phyloP scores from a whole-genome alignment of 192 early-diverging fungal species.

The Chytriomyces sp. region DNA sequence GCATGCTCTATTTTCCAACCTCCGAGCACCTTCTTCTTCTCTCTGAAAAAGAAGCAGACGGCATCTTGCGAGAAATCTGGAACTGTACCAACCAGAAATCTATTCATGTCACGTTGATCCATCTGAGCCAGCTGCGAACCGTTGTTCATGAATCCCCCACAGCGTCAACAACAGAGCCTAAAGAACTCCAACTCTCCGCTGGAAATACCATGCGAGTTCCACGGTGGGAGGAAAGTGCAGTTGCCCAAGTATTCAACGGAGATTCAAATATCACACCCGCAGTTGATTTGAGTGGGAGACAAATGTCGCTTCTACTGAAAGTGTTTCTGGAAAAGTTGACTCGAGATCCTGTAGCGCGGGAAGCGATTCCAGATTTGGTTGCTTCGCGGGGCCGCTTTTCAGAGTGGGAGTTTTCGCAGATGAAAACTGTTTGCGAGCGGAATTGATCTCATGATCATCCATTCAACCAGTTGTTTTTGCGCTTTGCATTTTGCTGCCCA shows the following conservation, averaged over 20 bases:
- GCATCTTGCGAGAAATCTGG: background rate
- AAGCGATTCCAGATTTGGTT: background rate
- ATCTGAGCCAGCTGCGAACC: background rate
- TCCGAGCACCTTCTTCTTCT: constrained; percentile 4
- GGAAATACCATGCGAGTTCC: background rate
- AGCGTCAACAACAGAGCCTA: background rate
- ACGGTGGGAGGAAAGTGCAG: background rate
- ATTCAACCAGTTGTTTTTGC: background rate
- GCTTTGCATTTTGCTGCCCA: background rate
- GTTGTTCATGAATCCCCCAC: background rate
- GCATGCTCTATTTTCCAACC: background rate
- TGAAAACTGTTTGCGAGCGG: constrained; percentile 23
- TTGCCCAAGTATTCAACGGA: constrained; percentile 10
- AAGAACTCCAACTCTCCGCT: background rate
- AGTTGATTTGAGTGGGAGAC: background rate
- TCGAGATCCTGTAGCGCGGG: background rate
- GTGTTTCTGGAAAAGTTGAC: background rate
- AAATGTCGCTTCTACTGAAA: background rate
- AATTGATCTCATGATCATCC: too few relatives aligned
- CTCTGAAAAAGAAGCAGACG: constrained; percentile 28
- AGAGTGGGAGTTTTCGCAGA: constrained; percentile 15
- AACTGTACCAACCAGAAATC: too few relatives aligned
- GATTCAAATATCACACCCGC: background rate
- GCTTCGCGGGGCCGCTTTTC: background rate
- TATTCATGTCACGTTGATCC: background rate